Evolutionary conservation across 257 asterid species (phyloP).

Genomic region (Coffea canephora): DNA sequence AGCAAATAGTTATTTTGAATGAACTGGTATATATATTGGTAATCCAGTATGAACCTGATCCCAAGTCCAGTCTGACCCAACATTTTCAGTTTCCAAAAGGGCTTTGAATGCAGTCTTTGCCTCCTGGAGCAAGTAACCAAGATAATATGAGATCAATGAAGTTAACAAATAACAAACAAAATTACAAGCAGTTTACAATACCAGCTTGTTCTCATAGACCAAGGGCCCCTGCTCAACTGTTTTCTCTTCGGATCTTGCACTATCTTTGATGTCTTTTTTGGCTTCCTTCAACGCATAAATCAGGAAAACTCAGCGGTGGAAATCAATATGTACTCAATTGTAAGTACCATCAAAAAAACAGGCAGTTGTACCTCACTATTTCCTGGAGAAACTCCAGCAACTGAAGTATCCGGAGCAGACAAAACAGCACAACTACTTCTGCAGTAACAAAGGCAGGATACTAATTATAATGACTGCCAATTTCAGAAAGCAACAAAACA

Average conservation of each 20-base stretch:
- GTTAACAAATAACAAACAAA: constrained; percentile 5
- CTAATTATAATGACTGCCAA: constrained; percentile 12
- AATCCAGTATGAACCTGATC: constrained; percentile 62
- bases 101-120: constrained; percentile 82
- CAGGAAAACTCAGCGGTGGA: constrained; percentile 10
- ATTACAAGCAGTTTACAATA: constrained; percentile 20
- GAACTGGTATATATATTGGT: constrained; percentile 15
- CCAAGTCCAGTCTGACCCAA: constrained; percentile 92
- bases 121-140: constrained; percentile 46
- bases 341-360: background rate
- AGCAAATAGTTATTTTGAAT: constrained; percentile 20
- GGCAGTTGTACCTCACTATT: constrained; percentile 47
- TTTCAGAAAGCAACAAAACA: constrained; percentile 18
- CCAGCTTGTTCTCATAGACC: constrained; percentile 83
- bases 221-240: constrained; percentile 49
- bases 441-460: constrained; percentile 30
- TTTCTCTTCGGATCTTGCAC: constrained; percentile 58
- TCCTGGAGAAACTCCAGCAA: constrained; percentile 33
- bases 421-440: constrained; percentile 40
- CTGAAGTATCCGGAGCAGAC: constrained; percentile 49
- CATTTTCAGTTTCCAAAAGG: constrained; percentile 71
- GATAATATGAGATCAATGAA: constrained; percentile 12
- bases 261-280: constrained; percentile 36
- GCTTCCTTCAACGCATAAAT: constrained; percentile 50
- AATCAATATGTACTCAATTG: background rate